Base-by-base conservation (phyloP, 2,329 filamentous ascomycete species). In the Arthrocladium fulminans region DNA sequence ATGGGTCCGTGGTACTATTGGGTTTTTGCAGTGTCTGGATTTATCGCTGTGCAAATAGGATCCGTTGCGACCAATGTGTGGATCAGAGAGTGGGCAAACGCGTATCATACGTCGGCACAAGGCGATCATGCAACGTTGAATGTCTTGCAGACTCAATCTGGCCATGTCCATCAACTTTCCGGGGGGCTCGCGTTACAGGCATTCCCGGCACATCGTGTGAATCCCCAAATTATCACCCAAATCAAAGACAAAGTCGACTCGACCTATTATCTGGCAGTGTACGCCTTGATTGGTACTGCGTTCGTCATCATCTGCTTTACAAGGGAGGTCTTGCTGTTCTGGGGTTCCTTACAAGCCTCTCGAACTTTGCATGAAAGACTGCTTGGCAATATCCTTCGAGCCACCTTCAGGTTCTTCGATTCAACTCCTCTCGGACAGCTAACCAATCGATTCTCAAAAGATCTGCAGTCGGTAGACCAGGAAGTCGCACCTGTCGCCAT, bases 1-100 rank as follows among this genome's bases (percentile, higher is more conserved):
- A 98, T 98, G 92, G 92, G 92, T n/a, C 76, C 83, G 3, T 95
- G 88, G 87, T 89, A 87, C 75, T 98, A 94, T 70, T 98, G 92
- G 92, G 65, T 84, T 41, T 70, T 86, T 29, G 85, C 89, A 17
- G 68, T 81, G 12, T 57, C 81, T 3, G 82, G 89, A 30, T 97
- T 98, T 61, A 75, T 76, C 23, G 70, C 84, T 38, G 89, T 96
- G 63, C 92, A 98, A 63, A 65, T 95, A 27, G 84, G 85, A 3
- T 85, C 85, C 20, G 84, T 97, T 2, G 87, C 84, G 0, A 94
- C 88, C 29, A 96, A 92, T 60, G 69, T 96, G 44, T 98, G 92
- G 92, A 94, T 98, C 59, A 80, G 87, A 58, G 75, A 90, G 63
- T 98, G 92, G 92, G 85, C 90, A 13, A 94, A 96, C 63, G 84